Evolutionary conservation across 768 basidiomycete genomes (phyloP).

Genomic region (Pleurotus sapidus): DNA sequence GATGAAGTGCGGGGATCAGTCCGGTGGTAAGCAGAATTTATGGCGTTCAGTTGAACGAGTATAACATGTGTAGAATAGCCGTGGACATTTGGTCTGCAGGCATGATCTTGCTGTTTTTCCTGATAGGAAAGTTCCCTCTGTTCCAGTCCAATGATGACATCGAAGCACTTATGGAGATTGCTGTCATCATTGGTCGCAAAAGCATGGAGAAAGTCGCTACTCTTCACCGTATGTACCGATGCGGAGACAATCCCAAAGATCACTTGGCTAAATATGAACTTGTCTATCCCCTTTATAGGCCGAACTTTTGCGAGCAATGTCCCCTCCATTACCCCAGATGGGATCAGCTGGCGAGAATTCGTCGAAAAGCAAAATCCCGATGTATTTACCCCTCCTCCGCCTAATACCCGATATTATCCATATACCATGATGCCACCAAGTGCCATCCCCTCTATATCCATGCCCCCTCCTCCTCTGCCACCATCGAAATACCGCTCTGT

Average conservation of each 20-base stretch:
- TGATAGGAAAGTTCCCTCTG: conserved; percentile 89
- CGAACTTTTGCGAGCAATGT: conserved; percentile 91
- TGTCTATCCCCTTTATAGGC: conserved; percentile 42
- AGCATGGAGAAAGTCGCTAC: conserved; percentile 84
- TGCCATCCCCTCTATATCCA: conserved; percentile 15
- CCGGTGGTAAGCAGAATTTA: conserved; percentile 61
- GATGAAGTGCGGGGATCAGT: conserved; percentile 91
- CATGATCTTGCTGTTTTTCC: conserved; percentile 88
- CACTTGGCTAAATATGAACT: too few relatives aligned
- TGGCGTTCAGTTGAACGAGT: background rate
- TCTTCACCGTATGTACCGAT: conserved; percentile 65
- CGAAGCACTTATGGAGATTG: conserved; percentile 95
- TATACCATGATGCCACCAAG: conserved; percentile 22
- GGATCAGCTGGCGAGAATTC: conserved; percentile 70
- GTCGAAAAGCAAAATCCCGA: conserved; percentile 78
- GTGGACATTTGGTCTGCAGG: conserved; percentile 98
- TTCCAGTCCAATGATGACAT: conserved; percentile 93
- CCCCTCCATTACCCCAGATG: conserved; percentile 66
- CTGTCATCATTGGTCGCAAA: conserved; percentile 77
- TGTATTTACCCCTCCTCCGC: conserved; percentile 47
- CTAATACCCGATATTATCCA: conserved; percentile 55
- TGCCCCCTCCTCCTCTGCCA: conserved; percentile 13
- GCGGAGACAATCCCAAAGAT: too few relatives aligned
- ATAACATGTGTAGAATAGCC: conserved; percentile 44
- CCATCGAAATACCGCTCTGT: conserved; percentile 8